Percentiles rank a stretch among this genome's conserved stretches.
Evolutionary conservation across 495 filamentous ascomycete genomes (phyloP).

Genomic region (Penicillium cinerascens): DNA sequence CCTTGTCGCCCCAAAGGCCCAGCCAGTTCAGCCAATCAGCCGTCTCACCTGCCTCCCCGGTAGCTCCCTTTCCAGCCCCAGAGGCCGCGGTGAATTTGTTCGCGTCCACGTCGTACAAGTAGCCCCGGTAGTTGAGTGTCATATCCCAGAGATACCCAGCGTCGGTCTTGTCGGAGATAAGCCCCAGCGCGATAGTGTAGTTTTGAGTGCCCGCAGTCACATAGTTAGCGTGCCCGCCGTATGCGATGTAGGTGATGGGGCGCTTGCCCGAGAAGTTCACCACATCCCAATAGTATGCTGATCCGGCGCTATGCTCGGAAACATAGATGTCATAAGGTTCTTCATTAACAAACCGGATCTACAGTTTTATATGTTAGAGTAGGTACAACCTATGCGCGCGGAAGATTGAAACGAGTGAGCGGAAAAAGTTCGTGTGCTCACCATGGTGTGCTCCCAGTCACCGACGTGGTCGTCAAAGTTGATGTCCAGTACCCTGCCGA

Average conservation of each 20-base stretch:
- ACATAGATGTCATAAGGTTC: conserved; percentile 2
- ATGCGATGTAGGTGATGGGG: conserved; percentile 5
- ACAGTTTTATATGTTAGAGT: not conserved
- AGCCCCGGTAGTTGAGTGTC: conserved; percentile 6
- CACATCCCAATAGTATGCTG: conserved; percentile 7
- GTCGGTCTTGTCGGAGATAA: conserved; percentile 1
- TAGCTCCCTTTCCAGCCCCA: conserved; percentile 3
- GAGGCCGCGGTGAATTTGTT: not conserved
- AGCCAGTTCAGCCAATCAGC: conserved; percentile 3
- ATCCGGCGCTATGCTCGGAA: conserved; percentile 4
- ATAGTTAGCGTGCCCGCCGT: conserved; percentile 6
- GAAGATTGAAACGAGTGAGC: not conserved
- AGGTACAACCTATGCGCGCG: not conserved
- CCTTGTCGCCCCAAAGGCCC: not conserved
- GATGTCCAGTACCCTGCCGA: conserved; percentile 4
- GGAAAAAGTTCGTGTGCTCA: not conserved
- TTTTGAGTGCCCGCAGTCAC: conserved; percentile 5
- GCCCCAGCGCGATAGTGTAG: conserved; percentile 5
- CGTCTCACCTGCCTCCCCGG: conserved; percentile 2
- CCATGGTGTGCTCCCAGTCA: conserved; percentile 7
- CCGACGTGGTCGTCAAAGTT: conserved; percentile 8
- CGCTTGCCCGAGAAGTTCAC: conserved; percentile 1
- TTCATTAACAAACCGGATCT: conserved; percentile 6
- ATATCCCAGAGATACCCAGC: conserved; percentile 4
- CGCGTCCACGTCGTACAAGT: conserved; percentile 1